phyloP scores from a whole-genome alignment of 192 early-diverging fungal species.

The Chytriomyces sp. region DNA sequence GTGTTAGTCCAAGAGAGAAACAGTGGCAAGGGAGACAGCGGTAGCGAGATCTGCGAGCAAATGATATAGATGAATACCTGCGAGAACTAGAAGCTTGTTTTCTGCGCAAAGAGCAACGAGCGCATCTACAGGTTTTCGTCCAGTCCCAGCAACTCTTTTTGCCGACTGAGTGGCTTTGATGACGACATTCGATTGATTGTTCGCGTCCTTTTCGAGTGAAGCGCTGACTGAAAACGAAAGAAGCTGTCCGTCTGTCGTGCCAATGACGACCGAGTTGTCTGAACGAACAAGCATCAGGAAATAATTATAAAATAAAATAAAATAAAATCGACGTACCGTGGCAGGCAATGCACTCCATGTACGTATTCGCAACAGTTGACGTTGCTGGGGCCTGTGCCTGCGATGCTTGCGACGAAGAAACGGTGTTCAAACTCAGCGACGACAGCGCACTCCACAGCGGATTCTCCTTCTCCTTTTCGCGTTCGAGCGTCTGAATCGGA shows the following conservation, averaged over 20 bases:
- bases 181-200: constrained; percentile 39
- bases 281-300: not conserved
- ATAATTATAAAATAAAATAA: not conserved
- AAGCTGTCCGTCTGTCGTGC: constrained; percentile 75
- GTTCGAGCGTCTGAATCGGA: not conserved
- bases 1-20: too few relatives aligned
- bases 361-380: not conserved
- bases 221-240: constrained; percentile 69
- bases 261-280: constrained; percentile 78
- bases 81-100: constrained; percentile 66
- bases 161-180: constrained; percentile 44
- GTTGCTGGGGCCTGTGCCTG: not conserved
- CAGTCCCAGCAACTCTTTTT: constrained; percentile 58
- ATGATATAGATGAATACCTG: constrained; percentile 69
- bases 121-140: constrained; percentile 61
- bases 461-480: not conserved
- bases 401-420: not conserved
- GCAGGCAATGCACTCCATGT: not conserved
- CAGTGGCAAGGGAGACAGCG: not conserved
- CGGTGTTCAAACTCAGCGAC: not conserved
- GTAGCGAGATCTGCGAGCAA: not conserved
- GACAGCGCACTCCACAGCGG: not conserved
- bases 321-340: not conserved
- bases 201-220: not conserved
- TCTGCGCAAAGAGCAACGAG: constrained; percentile 72